These are phyloP conservation scores for Sugiyamaella americana DNA, from an alignment of 805 yeast species.

Conservation along the genomic window DNA sequence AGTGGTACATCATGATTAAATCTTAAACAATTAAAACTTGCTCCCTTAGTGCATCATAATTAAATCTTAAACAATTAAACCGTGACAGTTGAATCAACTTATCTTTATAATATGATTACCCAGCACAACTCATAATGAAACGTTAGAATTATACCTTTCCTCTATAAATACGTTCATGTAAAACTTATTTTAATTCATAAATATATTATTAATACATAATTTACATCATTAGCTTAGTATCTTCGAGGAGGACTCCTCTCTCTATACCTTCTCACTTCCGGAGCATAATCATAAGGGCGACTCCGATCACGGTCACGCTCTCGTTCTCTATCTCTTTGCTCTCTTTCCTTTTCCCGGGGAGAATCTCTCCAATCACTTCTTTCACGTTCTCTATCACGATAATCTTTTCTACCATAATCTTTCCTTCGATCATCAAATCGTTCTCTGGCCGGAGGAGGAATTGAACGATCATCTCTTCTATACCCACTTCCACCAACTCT, in stretches of 20 bases:
- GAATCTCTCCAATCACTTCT: neutral
- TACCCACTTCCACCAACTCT: conserved; percentile 10
- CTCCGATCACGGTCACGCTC: neutral
- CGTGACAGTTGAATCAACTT: too few species aligned
- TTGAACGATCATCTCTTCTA: conserved; percentile 7
- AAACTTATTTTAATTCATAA: too few species aligned
- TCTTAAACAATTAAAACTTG: too few species aligned
- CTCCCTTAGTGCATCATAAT: too few species aligned
- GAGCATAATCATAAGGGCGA: neutral
- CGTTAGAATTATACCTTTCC: too few species aligned
- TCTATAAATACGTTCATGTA: too few species aligned
- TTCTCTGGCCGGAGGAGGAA: conserved; percentile 9
- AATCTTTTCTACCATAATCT: neutral
- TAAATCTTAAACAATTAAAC: too few species aligned
- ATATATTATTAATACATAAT: too few species aligned
- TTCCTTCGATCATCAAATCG: neutral
- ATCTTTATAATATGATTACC: too few species aligned
- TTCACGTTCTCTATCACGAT: neutral
- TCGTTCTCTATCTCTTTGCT: conserved; percentile 10
- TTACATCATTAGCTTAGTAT: too few species aligned
- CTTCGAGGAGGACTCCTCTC: conserved; percentile 17
- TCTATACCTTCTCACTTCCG: conserved; percentile 5
- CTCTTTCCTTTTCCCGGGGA: neutral
- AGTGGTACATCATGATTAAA: too few species aligned
- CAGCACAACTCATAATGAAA: too few species aligned